Base-by-base conservation (phyloP, 176 grass and related monocot species). In the Phyllostachys edulis region DNA sequence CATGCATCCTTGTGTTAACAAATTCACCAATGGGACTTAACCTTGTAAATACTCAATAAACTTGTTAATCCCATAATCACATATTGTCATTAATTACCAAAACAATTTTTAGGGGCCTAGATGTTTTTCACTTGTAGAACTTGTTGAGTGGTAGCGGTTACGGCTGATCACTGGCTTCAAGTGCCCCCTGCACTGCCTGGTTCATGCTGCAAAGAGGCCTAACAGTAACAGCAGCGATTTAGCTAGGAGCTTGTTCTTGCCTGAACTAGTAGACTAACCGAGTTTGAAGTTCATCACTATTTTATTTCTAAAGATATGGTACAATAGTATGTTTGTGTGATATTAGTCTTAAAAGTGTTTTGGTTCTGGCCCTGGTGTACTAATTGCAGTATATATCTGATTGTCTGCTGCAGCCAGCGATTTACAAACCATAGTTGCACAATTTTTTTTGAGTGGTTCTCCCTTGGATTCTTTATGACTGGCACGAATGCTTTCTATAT, bases 401-500 rank as follows among this genome's bases (percentile, higher is more conserved):
- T 54, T 79, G 27, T 42, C 1, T 79, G 65, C 41, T 57, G 51
- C 49, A 5, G 11, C n/a, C 10, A 78, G 26, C 7, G 56, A 42
- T 65, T 75, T 63, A 5, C 8, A 17, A 76, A 67, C 7, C 5
- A 7, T 62, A 49, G 69, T 16, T 67, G 62, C 18, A 71, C 60
- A 65, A 7, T 45, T 46, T 13, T 13, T 40, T 50, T 17, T 21
- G 44, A 34, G 50, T 67, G 23, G 63, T 52, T 66, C 36, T 32
- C 65, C 67, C 64, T 50, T 52, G 61, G 52, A 60, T 79, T 85
- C 37, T 44, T 63, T 51, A 66, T 40, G 44, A 40, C 73, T 60
- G 36, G 16, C 38, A 21, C 57, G 57, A 39, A 59, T 77, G 38
- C 23, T 47, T 71, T 45, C 21, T 23, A 1, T 34, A 45, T 45